Evolutionary conservation across 1,139 yeast species (phyloP).

Genomic region (Martiniozyma asiatica): DNA sequence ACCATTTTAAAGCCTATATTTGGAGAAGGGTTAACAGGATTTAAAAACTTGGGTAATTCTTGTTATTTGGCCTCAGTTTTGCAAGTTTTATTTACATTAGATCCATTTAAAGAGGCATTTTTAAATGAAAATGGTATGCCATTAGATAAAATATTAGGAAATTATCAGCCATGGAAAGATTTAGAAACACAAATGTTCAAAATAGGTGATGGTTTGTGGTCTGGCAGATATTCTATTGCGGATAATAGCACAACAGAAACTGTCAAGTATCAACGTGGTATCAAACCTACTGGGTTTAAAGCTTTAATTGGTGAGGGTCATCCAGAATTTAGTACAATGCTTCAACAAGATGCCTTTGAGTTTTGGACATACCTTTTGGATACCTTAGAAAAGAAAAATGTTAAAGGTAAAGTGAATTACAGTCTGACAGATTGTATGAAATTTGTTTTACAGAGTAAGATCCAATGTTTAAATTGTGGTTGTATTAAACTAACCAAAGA

Average conservation of each 20-base stretch:
- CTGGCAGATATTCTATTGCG: conserved; percentile 63
- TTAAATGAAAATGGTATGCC: conserved; percentile 22
- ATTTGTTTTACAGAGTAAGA: conserved; percentile 52
- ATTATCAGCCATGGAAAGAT: conserved; percentile 49
- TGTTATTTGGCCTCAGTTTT: conserved; percentile 79
- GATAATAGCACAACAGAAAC: conserved; percentile 30
- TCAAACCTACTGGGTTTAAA: conserved; percentile 69
- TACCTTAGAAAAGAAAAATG: conserved; percentile 37
- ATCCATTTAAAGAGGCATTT: conserved; percentile 19
- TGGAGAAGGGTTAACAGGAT: conserved; percentile 66
- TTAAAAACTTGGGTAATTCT: conserved; percentile 83
- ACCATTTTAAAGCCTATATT: conserved; percentile 49
- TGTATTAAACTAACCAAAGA: conserved; percentile 48
- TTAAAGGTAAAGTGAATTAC: conserved; percentile 16
- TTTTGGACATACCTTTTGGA: conserved; percentile 62
- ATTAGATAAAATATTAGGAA: conserved; percentile 19
- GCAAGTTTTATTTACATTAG: conserved; percentile 50
- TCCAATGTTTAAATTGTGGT: conserved; percentile 51
- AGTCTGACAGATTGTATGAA: conserved; percentile 47
- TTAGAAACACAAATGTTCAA: conserved; percentile 64
- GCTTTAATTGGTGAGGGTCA: conserved; percentile 65
- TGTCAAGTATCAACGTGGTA: conserved; percentile 54
- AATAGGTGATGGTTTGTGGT: conserved; percentile 63
- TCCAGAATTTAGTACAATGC: conserved; percentile 71
- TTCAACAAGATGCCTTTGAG: conserved; percentile 94